Base-by-base conservation (phyloP, 768 basidiomycete species). In the Agaricus subrufescens region DNA sequence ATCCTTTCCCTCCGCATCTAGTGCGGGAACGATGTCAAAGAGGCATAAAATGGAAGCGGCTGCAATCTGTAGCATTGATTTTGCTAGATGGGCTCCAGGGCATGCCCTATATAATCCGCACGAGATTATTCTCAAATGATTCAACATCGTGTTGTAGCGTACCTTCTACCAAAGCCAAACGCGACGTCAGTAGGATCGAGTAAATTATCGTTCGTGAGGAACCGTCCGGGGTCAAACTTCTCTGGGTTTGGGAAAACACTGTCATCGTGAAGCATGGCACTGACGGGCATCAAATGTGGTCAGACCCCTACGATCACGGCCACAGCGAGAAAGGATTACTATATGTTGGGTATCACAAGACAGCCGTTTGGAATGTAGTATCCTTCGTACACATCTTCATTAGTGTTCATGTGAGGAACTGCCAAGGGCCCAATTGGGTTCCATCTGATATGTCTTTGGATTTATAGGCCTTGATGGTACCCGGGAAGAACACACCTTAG, bases 211-310 rank as follows among this genome's bases (percentile, higher is more conserved):
- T 15, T 19, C 4, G 9, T 25, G 25, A 46, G 9, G 62, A 72
- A 71, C 4, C 81, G 73, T 37, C 74, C 71, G 0, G 82, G 82
- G 23, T 74, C 69, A 64, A 84, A 83, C 2, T 43, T 59, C 38
- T 75, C 70, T 1, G 82, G 81, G 34, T 78, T 70, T 0, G 80
- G 78, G 59, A 80, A 83, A 2, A 65, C 66, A 6, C 71, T 63
- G 1, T 73, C 73, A 63, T 85, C 77, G 44, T 78, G 77, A 0
- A 80, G 67, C 66, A 85, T 77, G 15, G 65, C 68, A 81, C 84
- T 83, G 53, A 46, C 8, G 3, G 45, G 34, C 2, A 15, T 27
- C 43, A 15, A 14, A 46, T 11, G 23, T 5, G 3, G 11, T 25
- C 45, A 19, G 45, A 11, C 11, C 19, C 9, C 23, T 4, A 2